These are phyloP conservation scores for Exsudoporus frostii DNA, from an alignment of 768 basidiomycete genomes.

Conservation along the genomic window DNA sequence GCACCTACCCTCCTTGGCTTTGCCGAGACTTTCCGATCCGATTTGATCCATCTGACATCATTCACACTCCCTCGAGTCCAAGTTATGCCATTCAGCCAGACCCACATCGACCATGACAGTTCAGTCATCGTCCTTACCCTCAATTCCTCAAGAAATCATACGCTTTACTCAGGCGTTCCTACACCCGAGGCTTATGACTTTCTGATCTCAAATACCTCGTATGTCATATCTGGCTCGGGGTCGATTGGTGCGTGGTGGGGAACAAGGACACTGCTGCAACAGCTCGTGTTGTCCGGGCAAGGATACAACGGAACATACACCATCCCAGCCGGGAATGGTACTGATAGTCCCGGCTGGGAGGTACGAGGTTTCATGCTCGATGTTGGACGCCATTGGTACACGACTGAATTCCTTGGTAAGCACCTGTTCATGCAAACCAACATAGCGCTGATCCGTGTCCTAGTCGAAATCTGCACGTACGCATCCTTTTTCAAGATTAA, in stretches of 20 bases:
- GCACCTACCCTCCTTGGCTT: slow-evolving; percentile 34
- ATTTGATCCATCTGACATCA: slow-evolving; percentile 33
- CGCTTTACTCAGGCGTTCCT: slow-evolving; percentile 35
- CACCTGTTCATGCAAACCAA: neutral
- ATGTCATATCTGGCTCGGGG: slow-evolving; percentile 34
- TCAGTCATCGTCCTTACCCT: slow-evolving; percentile 35
- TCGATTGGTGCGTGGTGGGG: slow-evolving; percentile 44
- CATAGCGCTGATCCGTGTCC: neutral
- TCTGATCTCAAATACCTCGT: slow-evolving; percentile 25
- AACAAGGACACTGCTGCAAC: slow-evolving; percentile 42
- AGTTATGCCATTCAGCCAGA: slow-evolving; percentile 10
- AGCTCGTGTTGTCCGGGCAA: slow-evolving; percentile 28
- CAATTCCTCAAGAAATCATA: slow-evolving; percentile 22
- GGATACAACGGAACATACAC: slow-evolving; percentile 5
- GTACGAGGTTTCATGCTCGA: slow-evolving; percentile 47
- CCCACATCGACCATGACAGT: neutral
- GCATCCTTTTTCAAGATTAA: slow-evolving; percentile 46
- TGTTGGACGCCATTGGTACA: slow-evolving; percentile 44
- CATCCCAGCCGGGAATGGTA: slow-evolving; percentile 34
- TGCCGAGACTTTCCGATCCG: slow-evolving; percentile 36
- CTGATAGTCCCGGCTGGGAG: slow-evolving; percentile 43
- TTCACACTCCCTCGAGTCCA: slow-evolving; percentile 25
- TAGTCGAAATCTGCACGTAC: slow-evolving; percentile 43
- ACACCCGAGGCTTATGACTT: slow-evolving; percentile 42
- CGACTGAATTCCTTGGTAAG: slow-evolving; percentile 37